A percentile compares a stretch with the other conserved stretches of the same genome.
Evolutionary conservation across 1,284 basidiomycete genomes (phyloP).

Genomic region (Apiotrichum veenhuisii): DNA sequence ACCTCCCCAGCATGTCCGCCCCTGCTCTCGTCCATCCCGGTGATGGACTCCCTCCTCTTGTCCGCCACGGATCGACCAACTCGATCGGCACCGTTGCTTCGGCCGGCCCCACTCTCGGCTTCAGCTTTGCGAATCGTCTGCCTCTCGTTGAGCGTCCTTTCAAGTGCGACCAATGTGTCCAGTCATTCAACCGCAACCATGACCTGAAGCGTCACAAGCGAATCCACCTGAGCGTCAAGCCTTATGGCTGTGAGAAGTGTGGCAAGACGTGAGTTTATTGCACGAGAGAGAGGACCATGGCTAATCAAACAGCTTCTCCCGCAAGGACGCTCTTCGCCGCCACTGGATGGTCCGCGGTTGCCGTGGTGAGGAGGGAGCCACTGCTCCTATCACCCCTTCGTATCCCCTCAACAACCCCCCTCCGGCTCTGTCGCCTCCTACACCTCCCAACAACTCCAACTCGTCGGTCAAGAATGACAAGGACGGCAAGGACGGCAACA

Average conservation of each 20-base stretch:
- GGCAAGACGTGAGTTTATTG: constrained; percentile 44
- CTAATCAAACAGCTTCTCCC: constrained; percentile 49
- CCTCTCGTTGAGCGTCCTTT: constrained; percentile 46
- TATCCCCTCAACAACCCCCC: constrained; percentile 35
- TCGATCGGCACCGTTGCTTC: constrained; percentile 20
- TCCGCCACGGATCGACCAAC: constrained; percentile 31
- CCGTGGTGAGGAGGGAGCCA: constrained; percentile 45
- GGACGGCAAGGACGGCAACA: neutral
- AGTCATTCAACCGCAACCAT: constrained; percentile 52
- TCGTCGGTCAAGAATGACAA: neutral
- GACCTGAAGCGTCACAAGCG: constrained; percentile 52
- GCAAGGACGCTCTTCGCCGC: constrained; percentile 51
- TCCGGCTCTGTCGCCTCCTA: constrained; percentile 38
- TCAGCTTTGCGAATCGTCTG: constrained; percentile 34
- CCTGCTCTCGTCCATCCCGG: constrained; percentile 18
- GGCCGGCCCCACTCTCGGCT: constrained; percentile 22
- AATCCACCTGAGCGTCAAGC: constrained; percentile 51
- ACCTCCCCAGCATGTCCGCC: constrained; percentile 20
- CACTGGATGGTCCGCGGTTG: constrained; percentile 53
- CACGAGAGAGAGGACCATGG: neutral
- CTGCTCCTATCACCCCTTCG: constrained; percentile 39
- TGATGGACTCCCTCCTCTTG: constrained; percentile 22
- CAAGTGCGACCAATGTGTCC: constrained; percentile 51
- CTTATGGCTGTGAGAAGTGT: constrained; percentile 50
- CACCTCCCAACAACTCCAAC: constrained; percentile 22